Evolutionary conservation across 371 early-diverging fungal species (phyloP).

Genomic region (Cokeromyces recurvatus): DNA sequence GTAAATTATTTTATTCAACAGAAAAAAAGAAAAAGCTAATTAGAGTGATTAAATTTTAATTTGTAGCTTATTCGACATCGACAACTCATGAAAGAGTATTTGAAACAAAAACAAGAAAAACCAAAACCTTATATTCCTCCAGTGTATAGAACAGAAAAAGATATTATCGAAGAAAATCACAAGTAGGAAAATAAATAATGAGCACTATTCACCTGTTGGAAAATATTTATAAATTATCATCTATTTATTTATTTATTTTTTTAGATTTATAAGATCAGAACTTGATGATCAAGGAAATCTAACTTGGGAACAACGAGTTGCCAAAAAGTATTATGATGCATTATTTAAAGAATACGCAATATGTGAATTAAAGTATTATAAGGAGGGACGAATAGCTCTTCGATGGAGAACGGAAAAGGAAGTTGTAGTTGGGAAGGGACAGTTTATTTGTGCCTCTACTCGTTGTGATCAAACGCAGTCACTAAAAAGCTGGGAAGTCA

Average conservation of each 20-base stretch:
- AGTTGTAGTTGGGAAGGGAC: constrained; percentile 73
- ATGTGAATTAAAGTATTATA: constrained; percentile 71
- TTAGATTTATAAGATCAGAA: constrained; percentile 25
- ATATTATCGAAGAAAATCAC: constrained; percentile 41
- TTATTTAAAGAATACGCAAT: constrained; percentile 85
- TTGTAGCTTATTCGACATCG: constrained; percentile 41
- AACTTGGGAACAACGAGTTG: constrained; percentile 77
- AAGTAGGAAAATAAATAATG: constrained; percentile 4
- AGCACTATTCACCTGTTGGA: background rate
- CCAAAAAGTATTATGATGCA: constrained; percentile 81
- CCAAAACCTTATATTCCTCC: constrained; percentile 1
- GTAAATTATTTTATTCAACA: too few relatives aligned
- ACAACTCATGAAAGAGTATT: constrained; percentile 49
- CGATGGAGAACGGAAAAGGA: constrained; percentile 83
- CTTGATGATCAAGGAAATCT: constrained; percentile 33
- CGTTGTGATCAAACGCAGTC: constrained; percentile 40
- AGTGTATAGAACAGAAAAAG: constrained; percentile 60
- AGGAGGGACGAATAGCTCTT: constrained; percentile 74
- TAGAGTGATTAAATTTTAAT: too few relatives aligned
- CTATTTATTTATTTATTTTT: background rate
- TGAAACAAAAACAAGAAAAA: constrained; percentile 24
- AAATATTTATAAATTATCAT: background rate
- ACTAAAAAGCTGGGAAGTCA: constrained; percentile 81
- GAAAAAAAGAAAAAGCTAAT: too few relatives aligned
- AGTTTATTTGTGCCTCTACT: constrained; percentile 68